These are phyloP conservation scores for Haematococcus lacustris DNA, from an alignment of 139 green algal genomes.

Conservation along the genomic window DNA sequence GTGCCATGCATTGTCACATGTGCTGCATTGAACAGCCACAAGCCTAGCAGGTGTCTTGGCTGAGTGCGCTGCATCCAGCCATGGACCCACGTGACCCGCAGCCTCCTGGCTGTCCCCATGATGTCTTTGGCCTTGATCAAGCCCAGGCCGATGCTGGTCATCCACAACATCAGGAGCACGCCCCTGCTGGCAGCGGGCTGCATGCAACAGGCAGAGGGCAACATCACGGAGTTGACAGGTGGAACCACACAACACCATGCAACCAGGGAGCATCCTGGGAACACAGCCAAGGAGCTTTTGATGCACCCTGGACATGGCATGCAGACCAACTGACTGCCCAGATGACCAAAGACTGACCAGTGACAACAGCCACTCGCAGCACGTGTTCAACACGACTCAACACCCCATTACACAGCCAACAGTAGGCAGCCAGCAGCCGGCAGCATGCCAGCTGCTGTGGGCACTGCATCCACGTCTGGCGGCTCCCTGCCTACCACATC, in stretches of 20 bases:
- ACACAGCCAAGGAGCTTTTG: neutral
- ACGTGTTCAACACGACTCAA: too few species aligned
- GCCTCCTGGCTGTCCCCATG: constrained; percentile 34
- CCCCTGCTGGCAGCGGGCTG: constrained; percentile 43
- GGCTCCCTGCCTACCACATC: too few species aligned
- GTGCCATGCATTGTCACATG: too few species aligned
- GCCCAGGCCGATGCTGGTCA: constrained; percentile 50
- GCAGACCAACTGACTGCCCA: neutral
- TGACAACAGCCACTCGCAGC: neutral
- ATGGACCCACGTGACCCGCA: constrained; percentile 64
- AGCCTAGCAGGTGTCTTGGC: too few species aligned
- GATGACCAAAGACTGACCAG: neutral
- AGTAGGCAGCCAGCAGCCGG: too few species aligned
- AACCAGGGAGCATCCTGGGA: neutral
- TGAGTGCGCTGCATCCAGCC: too few species aligned
- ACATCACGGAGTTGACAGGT: neutral
- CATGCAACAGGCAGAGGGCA: neutral
- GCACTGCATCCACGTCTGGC: too few species aligned
- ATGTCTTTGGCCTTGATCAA: constrained; percentile 55
- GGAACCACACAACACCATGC: neutral
- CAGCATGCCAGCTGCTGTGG: too few species aligned
- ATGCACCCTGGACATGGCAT: neutral
- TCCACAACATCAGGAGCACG: constrained; percentile 64
- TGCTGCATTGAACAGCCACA: too few species aligned
- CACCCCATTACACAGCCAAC: too few species aligned